Conservation (phyloP, 2,329 filamentous ascomycete species). For the Penicillium hordei region DNA sequence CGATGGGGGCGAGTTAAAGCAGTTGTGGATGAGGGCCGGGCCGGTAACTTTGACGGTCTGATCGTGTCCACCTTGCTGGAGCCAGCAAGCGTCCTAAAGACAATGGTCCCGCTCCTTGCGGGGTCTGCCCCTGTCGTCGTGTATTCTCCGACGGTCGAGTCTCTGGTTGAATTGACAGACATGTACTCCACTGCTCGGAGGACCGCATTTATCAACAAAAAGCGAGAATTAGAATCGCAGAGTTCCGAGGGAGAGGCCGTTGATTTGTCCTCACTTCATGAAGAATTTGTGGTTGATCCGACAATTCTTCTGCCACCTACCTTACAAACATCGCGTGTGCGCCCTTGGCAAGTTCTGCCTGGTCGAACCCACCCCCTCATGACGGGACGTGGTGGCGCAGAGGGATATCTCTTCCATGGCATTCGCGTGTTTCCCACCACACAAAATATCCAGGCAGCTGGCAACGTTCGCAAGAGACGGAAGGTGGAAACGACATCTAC, state of each 20-base stretch:
- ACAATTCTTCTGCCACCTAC: constrained; percentile 75
- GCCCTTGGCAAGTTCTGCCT: constrained; percentile 87
- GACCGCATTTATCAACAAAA: constrained; percentile 62
- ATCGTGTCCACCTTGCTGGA: constrained; percentile 83
- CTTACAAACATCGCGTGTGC: constrained; percentile 76
- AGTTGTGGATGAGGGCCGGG: constrained; percentile 71
- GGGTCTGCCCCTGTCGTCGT: constrained; percentile 83
- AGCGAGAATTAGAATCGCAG: constrained; percentile 30
- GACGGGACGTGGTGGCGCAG: constrained; percentile 81
- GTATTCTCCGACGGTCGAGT: constrained; percentile 78
- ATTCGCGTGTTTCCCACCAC: constrained; percentile 77
- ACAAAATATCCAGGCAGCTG: constrained; percentile 78
- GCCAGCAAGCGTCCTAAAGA: constrained; percentile 69
- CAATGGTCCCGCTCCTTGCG: constrained; percentile 74
- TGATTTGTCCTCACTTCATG: constrained; percentile 34
- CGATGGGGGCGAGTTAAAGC: constrained; percentile 72
- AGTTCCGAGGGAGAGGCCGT: constrained; percentile 10
- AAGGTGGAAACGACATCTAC: constrained; percentile 51
- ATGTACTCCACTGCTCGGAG: constrained; percentile 78
- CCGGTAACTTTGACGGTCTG: constrained; percentile 78
- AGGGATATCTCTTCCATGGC: constrained; percentile 86
- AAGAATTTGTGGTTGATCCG: constrained; percentile 85
- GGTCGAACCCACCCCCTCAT: constrained; percentile 91
- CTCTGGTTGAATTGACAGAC: constrained; percentile 74
- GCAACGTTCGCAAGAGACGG: constrained; percentile 66